Conservation (phyloP, 2,329 filamentous ascomycete genomes). For the Xylariaceae sp. region DNA sequence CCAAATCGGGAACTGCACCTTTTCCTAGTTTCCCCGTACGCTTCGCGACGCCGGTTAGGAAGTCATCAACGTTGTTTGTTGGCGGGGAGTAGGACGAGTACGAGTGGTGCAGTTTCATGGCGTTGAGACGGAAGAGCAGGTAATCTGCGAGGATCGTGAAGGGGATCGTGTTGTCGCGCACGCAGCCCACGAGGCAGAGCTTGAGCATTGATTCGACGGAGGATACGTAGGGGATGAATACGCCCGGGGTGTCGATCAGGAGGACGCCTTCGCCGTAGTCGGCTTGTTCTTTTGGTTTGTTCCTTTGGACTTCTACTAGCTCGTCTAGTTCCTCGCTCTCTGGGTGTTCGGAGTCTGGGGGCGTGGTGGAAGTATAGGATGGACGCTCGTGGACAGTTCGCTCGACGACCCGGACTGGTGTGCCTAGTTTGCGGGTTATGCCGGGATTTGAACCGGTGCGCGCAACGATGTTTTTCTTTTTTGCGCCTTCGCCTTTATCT, state of each 20-base stretch:
- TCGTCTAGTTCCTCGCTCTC: background rate
- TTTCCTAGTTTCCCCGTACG: conserved; percentile 74
- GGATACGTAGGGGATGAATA: conserved; percentile 89
- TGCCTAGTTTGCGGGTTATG: conserved; percentile 81
- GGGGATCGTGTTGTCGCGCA: conserved; percentile 83
- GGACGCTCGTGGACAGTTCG: conserved; percentile 1
- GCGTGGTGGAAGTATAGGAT: background rate
- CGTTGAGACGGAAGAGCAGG: conserved; percentile 80
- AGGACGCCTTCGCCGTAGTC: conserved; percentile 65
- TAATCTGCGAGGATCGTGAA: conserved; percentile 83
- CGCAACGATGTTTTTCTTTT: conserved; percentile 59
- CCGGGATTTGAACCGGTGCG: conserved; percentile 84
- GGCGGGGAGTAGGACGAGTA: conserved; percentile 65
- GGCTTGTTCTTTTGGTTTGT: background rate
- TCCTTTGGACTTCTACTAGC: no score
- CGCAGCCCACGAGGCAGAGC: conserved; percentile 83
- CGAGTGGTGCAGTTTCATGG: conserved; percentile 51
- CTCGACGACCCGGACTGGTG: conserved; percentile 71
- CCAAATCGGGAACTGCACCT: conserved; percentile 67
- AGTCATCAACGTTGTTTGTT: conserved; percentile 77
- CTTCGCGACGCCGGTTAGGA: conserved; percentile 68
- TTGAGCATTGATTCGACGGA: conserved; percentile 90
- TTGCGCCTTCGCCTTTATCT: conserved; percentile 22
- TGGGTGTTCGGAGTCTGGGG: no score
- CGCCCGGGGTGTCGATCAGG: conserved; percentile 87